phyloP scores from a whole-genome alignment of 2,329 filamentous ascomycete species.

The Westerdykella aurantiaca region DNA sequence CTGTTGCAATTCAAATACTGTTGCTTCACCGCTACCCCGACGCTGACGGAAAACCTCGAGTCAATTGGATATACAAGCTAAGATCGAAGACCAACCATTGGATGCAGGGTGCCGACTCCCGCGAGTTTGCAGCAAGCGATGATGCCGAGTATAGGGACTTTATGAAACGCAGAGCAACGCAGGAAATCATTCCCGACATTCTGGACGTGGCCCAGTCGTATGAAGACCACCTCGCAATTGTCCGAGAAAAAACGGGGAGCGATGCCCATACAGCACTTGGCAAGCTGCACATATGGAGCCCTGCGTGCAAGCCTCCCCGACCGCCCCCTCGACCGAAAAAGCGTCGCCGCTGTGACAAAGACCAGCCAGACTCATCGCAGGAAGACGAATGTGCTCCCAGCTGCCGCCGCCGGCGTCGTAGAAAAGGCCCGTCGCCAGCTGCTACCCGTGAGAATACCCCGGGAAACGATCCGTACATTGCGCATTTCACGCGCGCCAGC shows the following conservation, averaged over 20 bases:
- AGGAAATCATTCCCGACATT: slow-evolving; percentile 22
- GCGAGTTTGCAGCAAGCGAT: slow-evolving; percentile 25
- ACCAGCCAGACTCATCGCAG: too few species aligned
- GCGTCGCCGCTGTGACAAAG: too few species aligned
- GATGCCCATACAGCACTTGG: slow-evolving; percentile 5
- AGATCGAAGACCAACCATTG: slow-evolving; percentile 15
- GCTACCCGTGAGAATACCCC: too few species aligned
- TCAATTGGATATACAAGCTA: slow-evolving; percentile 22
- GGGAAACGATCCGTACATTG: too few species aligned
- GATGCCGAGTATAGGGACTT: slow-evolving; percentile 15
- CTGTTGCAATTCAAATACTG: slow-evolving; percentile 25
- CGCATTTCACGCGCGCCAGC: too few species aligned
- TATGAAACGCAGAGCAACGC: slow-evolving; percentile 24
- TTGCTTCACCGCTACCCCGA: slow-evolving; percentile 24
- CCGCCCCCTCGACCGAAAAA: neutral
- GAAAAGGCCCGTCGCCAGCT: too few species aligned
- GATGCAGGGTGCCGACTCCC: slow-evolving; percentile 16
- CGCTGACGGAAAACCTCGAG: slow-evolving; percentile 15
- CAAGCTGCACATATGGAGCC: slow-evolving; percentile 20
- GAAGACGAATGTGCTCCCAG: too few species aligned
- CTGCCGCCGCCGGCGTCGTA: too few species aligned
- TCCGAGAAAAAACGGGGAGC: slow-evolving; percentile 2
- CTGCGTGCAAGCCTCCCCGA: slow-evolving; percentile 13
- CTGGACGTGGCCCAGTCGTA: slow-evolving; percentile 24
- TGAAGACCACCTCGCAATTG: slow-evolving; percentile 25